Percentiles rank a stretch among this genome's conserved stretches.
phyloP scores from a whole-genome alignment of 2,329 filamentous ascomycete genomes.

The Ophiostoma sp. region DNA sequence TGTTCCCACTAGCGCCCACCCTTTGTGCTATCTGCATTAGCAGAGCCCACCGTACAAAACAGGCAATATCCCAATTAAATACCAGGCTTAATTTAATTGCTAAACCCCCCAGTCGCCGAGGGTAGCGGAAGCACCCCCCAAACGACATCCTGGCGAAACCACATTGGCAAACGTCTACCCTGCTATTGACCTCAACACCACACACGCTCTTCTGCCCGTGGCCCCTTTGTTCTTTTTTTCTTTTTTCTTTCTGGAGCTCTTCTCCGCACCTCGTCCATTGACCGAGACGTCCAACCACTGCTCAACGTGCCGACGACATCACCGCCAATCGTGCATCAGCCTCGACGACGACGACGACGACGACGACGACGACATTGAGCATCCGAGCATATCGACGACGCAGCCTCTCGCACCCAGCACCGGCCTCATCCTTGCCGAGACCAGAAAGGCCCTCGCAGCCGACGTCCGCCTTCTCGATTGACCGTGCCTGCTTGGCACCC shows the following conservation, averaged over 20 bases:
- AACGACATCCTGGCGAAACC: background rate
- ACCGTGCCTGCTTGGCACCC: background rate
- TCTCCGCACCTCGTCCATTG: too few relatives aligned
- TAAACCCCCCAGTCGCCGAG: background rate
- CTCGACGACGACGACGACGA: background rate
- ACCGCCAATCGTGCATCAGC: background rate
- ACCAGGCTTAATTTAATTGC: background rate
- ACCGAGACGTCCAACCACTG: too few relatives aligned
- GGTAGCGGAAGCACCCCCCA: background rate
- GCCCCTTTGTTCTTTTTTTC: too few relatives aligned
- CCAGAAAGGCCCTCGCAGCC: background rate
- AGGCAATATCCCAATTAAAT: too few relatives aligned
- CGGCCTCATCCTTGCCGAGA: background rate
- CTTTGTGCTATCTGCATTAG: too few relatives aligned
- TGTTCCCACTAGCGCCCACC: too few relatives aligned
- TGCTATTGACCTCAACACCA: background rate
- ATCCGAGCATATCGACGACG: background rate
- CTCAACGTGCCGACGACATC: background rate
- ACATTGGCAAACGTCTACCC: background rate
- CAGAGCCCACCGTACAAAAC: too few relatives aligned
- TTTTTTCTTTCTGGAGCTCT: too few relatives aligned
- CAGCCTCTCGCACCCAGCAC: background rate
- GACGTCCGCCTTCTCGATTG: background rate
- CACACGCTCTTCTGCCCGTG: background rate
- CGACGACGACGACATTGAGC: background rate